A percentile compares a stretch with the other conserved stretches of the same genome.
Conservation (phyloP, 371 early-diverging fungal species). For the Lichtheimia ramosa region DNA sequence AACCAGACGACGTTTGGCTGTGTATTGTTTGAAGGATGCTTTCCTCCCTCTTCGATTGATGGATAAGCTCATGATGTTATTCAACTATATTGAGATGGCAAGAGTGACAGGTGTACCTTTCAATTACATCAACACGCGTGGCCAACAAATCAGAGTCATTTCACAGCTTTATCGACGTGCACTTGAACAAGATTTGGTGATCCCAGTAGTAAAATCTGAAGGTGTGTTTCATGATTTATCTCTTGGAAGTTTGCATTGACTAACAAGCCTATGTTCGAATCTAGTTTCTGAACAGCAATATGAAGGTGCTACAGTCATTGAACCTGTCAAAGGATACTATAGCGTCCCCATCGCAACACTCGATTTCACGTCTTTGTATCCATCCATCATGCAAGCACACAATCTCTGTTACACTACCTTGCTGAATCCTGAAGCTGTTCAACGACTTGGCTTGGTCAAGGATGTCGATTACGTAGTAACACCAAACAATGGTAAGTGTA, state of each 20-base stretch:
- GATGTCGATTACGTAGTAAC: conserved; percentile 87
- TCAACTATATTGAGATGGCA: conserved; percentile 99
- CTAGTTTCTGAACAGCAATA: conserved; percentile 84
- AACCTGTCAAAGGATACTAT: conserved; percentile 97
- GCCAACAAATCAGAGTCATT: conserved; percentile 98
- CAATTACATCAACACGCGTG: conserved; percentile 94
- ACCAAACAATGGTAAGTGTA: conserved; percentile 74
- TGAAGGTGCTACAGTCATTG: conserved; percentile 99
- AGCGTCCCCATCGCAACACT: conserved; percentile 97
- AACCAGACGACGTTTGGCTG: conserved; percentile 95
- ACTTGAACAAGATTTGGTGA: conserved; percentile 79
- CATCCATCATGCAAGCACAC: conserved; percentile 99
- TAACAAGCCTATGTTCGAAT: background rate
- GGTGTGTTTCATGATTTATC: conserved; percentile 26
- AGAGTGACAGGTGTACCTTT: conserved; percentile 98
- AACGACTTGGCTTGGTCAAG: conserved; percentile 59
- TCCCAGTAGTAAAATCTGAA: conserved; percentile 89
- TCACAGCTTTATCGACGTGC: conserved; percentile 97
- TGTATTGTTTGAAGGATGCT: conserved; percentile 99
- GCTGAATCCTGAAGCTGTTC: conserved; percentile 59
- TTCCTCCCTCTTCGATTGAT: conserved; percentile 95
- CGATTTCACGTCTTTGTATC: conserved; percentile 99
- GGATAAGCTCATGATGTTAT: conserved; percentile 96
- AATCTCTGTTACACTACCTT: conserved; percentile 99
- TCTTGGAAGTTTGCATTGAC: background rate